Conservation (phyloP, 805 yeast genomes). For the Metschnikowia gelsemii region DNA sequence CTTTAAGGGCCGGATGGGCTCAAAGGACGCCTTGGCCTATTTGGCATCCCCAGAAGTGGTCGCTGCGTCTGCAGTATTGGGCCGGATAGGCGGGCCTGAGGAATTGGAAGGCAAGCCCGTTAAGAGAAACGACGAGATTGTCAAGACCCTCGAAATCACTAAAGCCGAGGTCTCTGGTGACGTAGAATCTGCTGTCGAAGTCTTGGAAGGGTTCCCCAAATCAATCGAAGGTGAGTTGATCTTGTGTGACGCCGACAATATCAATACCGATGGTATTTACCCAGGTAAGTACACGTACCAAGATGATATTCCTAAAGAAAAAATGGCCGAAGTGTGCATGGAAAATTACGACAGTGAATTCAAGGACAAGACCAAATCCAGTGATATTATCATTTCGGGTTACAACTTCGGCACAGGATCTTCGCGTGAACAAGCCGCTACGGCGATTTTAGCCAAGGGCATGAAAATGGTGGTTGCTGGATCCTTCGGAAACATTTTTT, state of each 20-base stretch:
- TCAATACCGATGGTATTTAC: slow-evolving; percentile 97
- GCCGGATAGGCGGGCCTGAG: slow-evolving; percentile 89
- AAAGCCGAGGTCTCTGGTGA: slow-evolving; percentile 28
- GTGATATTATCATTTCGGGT: slow-evolving; percentile 90
- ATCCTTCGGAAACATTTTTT: slow-evolving; percentile 94
- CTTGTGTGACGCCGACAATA: slow-evolving; percentile 93
- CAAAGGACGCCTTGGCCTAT: slow-evolving; percentile 92
- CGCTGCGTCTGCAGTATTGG: slow-evolving; percentile 96
- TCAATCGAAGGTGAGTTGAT: slow-evolving; percentile 87
- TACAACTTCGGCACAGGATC: slow-evolving; percentile 98
- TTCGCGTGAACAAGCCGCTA: slow-evolving; percentile 98
- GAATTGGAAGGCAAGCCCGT: slow-evolving; percentile 64
- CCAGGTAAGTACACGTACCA: slow-evolving; percentile 99
- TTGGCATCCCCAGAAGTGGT: slow-evolving; percentile 97
- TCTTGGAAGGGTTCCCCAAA: slow-evolving; percentile 88
- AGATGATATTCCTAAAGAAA: slow-evolving; percentile 91
- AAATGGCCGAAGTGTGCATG: slow-evolving; percentile 99
- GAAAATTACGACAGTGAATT: slow-evolving; percentile 95
- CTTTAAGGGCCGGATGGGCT: slow-evolving; percentile 99
- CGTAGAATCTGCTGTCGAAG: slow-evolving; percentile 53
- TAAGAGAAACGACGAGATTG: slow-evolving; percentile 49
- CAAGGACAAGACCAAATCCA: slow-evolving; percentile 72
- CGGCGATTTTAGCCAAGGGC: slow-evolving; percentile 93
- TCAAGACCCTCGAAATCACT: slow-evolving; percentile 37
- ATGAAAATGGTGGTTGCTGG: slow-evolving; percentile 93